Evolutionary conservation across 768 basidiomycete genomes (phyloP), one percentile per base, ranked within the genome.

Genomic region (Gymnopilus junonius): DNA sequence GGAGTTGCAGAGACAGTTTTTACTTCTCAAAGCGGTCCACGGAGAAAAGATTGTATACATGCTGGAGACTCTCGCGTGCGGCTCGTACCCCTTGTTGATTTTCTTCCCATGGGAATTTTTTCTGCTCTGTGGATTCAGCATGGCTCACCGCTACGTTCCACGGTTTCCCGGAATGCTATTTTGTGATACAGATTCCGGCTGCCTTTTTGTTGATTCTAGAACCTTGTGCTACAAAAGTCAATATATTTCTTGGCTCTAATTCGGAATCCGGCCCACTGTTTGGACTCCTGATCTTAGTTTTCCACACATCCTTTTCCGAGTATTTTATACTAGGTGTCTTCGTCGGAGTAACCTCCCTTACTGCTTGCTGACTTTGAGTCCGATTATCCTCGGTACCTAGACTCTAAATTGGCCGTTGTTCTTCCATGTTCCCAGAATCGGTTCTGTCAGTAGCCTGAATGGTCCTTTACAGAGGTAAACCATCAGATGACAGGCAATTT

Each of bases 401-500:
- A 23, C 3, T 21, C 45, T 58, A 55, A 54, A 39, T 25, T 55
- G 34, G 29, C 53, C 58, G 34, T 54, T 25, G 20, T 23, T n/a
- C 15, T 40, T 40, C 23, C 27, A 45, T 39, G 29, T 48, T 65
- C 55, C 39, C 57, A 45, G 46, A 61, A 6, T 21, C 5, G 55
- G 10, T 58, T 39, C 42, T 29, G n/a, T n/a, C 14, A 23, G 5
- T 20, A 17, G 53, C 35, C 60, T 31, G 20, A 57, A 56, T 23
- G 29, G 53, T 43, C 43, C 40, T 40, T 23, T 35, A 34, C 20
- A 54, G 43, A 48, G 48, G 31, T 54, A 61, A 54, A 50, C 27
- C 58, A 59, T 59, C 57, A 59, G 59, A 60, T 59, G 54, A 59
- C 53, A 58, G 34, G 29, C 42, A 34, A 57, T 55, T 55, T 57